A percentile compares a stretch with the other conserved stretches of the same genome.
Evolutionary conservation across 169 alveolate species (phyloP).

Genomic region (Plasmodium adleri): DNA sequence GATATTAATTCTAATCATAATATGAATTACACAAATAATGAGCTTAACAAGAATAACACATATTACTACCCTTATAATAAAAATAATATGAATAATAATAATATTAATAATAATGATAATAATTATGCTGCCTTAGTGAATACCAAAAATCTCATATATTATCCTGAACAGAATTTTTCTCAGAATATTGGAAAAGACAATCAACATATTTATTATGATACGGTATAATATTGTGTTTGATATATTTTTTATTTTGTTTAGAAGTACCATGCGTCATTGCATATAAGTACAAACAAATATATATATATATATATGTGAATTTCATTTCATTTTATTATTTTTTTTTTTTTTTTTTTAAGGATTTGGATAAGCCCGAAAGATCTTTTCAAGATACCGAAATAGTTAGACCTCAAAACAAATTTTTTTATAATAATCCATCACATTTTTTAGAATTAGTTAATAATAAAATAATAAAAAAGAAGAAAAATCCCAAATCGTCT

Average conservation of each 20-base stretch:
- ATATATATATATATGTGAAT: not conserved
- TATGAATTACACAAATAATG: not conserved
- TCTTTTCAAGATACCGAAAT: conserved; percentile 38
- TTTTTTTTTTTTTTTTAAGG: not conserved
- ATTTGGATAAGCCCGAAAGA: not conserved
- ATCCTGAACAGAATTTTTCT: conserved; percentile 22
- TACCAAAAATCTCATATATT: conserved; percentile 22
- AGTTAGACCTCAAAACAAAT: conserved; percentile 18
- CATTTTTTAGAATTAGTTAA: conserved; percentile 47
- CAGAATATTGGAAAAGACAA: conserved; percentile 26
- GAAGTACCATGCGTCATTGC: not conserved
- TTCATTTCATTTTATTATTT: not conserved
- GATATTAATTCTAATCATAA: conserved; percentile 6
- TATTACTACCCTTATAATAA: not conserved
- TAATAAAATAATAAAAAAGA: conserved; percentile 29
- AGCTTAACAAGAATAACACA: not conserved
- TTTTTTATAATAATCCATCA: conserved; percentile 46
- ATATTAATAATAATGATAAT: too few species aligned
- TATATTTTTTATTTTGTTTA: too few species aligned
- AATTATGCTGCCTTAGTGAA: not conserved
- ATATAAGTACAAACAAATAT: not conserved
- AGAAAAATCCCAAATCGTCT: not conserved
- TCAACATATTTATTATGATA: conserved; percentile 31
- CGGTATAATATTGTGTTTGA: conserved; percentile 13
- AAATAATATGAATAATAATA: conserved; percentile 5